Evolutionary conservation across 2,329 filamentous ascomycete genomes (phyloP), one percentile per base, ranked within the genome.

Genomic region (Aureobasidium sp.): DNA sequence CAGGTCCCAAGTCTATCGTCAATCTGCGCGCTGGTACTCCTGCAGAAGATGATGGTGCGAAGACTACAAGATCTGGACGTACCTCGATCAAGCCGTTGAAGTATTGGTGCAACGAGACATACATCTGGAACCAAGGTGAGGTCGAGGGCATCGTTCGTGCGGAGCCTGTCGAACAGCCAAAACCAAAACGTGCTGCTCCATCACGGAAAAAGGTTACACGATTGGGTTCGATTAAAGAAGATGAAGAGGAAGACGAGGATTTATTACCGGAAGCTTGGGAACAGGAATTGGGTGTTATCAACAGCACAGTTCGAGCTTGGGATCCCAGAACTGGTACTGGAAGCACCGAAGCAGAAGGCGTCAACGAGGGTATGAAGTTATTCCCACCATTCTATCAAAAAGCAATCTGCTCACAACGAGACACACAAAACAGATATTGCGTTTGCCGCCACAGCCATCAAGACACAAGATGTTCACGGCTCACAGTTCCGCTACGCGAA

Each of bases 401-500:
- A 27, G n/a, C 17, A 19, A 40, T 42, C n/a, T n/a, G n/a, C n/a
- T n/a, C n/a, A n/a, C n/a, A 8, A 56, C 35, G 2, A 25, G 4
- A 11, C 6, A 12, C 39, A n/a, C n/a, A 25, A 6, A 21, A 52
- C 61, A 81, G 81, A 83, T 52, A 71, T 85, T 57, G 82, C 80
- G 42, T 84, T 80, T 67, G 74, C 80, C 4, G 68, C 75, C 6
- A 72, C 74, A 50, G 75, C 78, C 6, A 79, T 85, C 50, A 66
- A 79, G 56, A 79, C 79, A 0, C 72, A 72, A 51, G 77, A 81
- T 55, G 79, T 83, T 7, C 74, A 77, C 51, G 76, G 77, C 63
- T 84, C 85, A 16, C 82, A 81, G 3, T 97, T 97, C 76, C 80
- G 81, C 54, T 97, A 95, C 66, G 87, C 88, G 29, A 97, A 96